Base-by-base conservation (phyloP, 2,329 filamentous ascomycete genomes). In the Aspergillus ochraceus region DNA sequence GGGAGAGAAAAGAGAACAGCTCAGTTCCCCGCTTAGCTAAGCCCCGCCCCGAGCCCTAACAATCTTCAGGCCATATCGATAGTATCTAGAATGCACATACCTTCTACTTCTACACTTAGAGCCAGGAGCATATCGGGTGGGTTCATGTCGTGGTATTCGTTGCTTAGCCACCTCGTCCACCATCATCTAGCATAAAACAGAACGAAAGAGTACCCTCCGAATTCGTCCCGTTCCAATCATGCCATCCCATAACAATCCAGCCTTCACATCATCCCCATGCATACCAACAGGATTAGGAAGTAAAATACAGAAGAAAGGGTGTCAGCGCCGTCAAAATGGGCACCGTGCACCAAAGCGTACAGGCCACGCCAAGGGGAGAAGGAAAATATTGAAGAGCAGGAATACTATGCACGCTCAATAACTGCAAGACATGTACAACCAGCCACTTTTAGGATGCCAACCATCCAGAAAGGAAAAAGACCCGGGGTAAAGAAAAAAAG, bases 401-500 rank as follows among this genome's bases (percentile, higher is more conserved):
- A 54, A 54, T 58, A 59, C 46, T 36, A 75, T 74, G 72, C 72
- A 74, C 74, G 74, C 73, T 75, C 66, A 73, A 72, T 67, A 74
- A 71, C 64, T 68, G 65, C 66, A 72, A 66, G 64, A 68, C 65
- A 70, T 71, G 64, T 67, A 68, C 68, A 69, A 69, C 60, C 32
- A 65, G 64, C 64, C 65, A 65, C 65, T 65, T 70, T 71, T 70
- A 61, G 62, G 26, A 62, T 61, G 47, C 60, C 39, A 45, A 49
- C 59, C 39, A 58, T 58, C 56, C 59, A 60, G 62, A 60, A 63
- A 52, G 59, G 54, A 58, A 56, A 51, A 32, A 51, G 46, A 32
- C 42, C 36, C 36, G 58, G 58, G 60, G 32, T 50, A 59, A 56
- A 29, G 32, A 52, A 59, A 56, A 50, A 50, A 51, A 22, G 32